Evolutionary conservation across 2,329 filamentous ascomycete genomes (phyloP), one percentile per base, ranked within the genome.

Genomic region (Nemania diffusa): DNA sequence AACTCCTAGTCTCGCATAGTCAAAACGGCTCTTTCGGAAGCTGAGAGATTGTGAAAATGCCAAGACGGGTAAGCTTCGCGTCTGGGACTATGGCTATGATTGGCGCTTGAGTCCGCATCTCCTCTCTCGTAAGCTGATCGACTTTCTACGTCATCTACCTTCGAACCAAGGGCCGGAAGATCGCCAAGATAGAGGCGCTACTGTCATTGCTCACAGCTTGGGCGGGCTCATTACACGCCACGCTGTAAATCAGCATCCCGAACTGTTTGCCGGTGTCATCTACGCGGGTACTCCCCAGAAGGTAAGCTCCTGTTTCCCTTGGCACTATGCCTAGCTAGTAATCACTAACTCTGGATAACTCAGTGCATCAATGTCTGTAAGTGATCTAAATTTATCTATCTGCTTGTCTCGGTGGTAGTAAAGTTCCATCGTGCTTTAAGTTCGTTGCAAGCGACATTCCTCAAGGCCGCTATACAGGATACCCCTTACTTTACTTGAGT

Each of bases 11-110:
- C 8, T 55, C 6, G 2, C 13, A 40, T 48, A 69, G 68, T 93
- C 92, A 4, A 90, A 89, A 65, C 88, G 93, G 44, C 82, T 98
- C 1, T 90, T 97, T 79, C 94, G 92, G 76, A 90, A 91, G 62
- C 79, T 97, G 22, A 86, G 88, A 57, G 89, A 90, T 34, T 92
- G 88, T 71, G 89, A 93, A 13, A 97, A 97, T 74, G 89, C 88
- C 1, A 85, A 87, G 59, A 84, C 82, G 3, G 93, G 92, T 7
- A 90, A 87, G 69, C 81, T 97, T 5, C 86, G 93, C 53, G 87
- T 97, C 0, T 94, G 94, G 83, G 91, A 97, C 73, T 98, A 95
- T 76, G 94, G 94, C 20, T 98, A 97, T 74, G 95, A 98, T 79
- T 98, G 95, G 95, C 87, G 95, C 17, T 82, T 97, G 44, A 96